A percentile compares a stretch with the other conserved stretches of the same genome.
Evolutionary conservation across 805 yeast species (phyloP).

Genomic region (Candida sakaeoensis): DNA sequence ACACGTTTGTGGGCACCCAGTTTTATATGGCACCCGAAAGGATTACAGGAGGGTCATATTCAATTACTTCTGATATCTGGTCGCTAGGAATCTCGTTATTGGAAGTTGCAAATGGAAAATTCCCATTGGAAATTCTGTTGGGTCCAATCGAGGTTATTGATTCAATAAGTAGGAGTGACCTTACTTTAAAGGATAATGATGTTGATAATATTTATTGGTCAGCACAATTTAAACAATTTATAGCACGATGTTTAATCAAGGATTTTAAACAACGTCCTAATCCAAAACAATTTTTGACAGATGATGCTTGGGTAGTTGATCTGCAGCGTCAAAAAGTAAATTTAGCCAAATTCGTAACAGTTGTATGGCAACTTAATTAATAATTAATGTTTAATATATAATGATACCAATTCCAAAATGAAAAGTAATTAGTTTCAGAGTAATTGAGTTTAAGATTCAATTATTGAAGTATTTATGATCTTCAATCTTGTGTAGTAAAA

Average conservation of each 20-base stretch:
- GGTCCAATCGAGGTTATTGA: conserved; percentile 83
- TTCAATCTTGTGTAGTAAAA: too few species aligned
- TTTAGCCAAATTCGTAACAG: conserved; percentile 81
- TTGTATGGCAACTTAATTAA: conserved; percentile 52
- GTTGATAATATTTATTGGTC: conserved; percentile 77
- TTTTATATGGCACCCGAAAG: conserved; percentile 99
- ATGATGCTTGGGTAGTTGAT: conserved; percentile 88
- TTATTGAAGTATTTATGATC: too few species aligned
- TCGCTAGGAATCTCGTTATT: conserved; percentile 76
- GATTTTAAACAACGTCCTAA: conserved; percentile 79
- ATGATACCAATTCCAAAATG: too few species aligned
- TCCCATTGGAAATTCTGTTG: conserved; percentile 47
- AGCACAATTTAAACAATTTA: conserved; percentile 74
- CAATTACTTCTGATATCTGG: conserved; percentile 96
- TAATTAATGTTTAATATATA: neutral
- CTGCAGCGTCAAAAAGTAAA: conserved; percentile 69
- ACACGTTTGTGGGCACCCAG: conserved; percentile 96
- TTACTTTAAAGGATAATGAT: conserved; percentile 74
- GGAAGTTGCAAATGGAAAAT: conserved; percentile 90
- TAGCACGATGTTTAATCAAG: conserved; percentile 76
- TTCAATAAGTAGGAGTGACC: conserved; percentile 77
- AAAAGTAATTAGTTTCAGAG: too few species aligned
- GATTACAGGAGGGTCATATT: conserved; percentile 91
- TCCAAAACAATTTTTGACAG: conserved; percentile 81
- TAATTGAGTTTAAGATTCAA: too few species aligned